Base-by-base conservation (phyloP, 2,329 filamentous ascomycete species). In the Hirsutella thompsonii region DNA sequence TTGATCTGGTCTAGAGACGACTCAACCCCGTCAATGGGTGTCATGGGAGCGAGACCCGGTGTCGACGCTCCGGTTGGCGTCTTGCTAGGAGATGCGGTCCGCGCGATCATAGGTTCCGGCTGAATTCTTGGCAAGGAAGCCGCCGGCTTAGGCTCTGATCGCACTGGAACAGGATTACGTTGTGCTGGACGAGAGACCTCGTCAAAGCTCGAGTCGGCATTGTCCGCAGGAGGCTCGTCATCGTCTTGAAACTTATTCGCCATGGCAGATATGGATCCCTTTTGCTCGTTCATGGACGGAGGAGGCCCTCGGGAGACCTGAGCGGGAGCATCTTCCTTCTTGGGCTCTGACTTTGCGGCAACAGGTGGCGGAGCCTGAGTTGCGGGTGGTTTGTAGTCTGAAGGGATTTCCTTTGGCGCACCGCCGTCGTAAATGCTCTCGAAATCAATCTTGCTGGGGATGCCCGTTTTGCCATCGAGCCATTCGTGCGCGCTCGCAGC, bases 371-470 rank as follows among this genome's bases (percentile, higher is more conserved):
- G 55, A 1, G 70, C 61, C 45, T 65, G 58, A 40, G 66, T 59
- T 18, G 66, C 60, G 11, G 81, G 68, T 58, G 81, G 68, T 59
- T 80, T 83, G 59, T 78, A 79, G 51, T 84, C 78, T 6, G 79
- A 67, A 5, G 82, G 58, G 16, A 94, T 73, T 63, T 94, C 87
- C 52, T 83, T 78, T 4, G 87, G 79, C 5, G 80, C 83, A 46
- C 76, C 76, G 41, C 89, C 89, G 33, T 94, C 87, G 61, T 93
- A 96, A 37, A 96, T 62, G 53, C 84, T 89, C 62, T 93, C 89
- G 52, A 98, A 76, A 49, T 92, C 90, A 56, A 98, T 89, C 72
- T 94, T 96, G 45, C 88, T 72, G 8, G 92, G 89, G 34, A 93
- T 63, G 8, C 70, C 87, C 14, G 82, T 81, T 68, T 94, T 92